Percentiles rank a stretch among this genome's conserved stretches.
These are phyloP conservation scores for Linnemannia zychae DNA, from an alignment of 192 early-diverging fungal species.

Conservation along the genomic window DNA sequence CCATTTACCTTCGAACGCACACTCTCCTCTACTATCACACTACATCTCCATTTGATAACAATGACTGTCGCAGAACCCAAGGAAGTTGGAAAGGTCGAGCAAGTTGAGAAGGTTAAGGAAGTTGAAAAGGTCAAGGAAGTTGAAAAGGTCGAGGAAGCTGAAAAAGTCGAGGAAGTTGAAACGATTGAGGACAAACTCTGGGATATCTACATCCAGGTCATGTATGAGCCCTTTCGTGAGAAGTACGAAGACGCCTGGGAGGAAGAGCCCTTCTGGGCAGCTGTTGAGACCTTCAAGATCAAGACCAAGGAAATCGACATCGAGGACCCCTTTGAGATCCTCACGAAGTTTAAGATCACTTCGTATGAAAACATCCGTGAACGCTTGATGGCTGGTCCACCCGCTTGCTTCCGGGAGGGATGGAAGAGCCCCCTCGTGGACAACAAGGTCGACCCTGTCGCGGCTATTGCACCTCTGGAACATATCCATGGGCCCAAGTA, in stretches of 20 bases:
- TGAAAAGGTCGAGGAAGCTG: too few species aligned
- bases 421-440: constrained; percentile 33
- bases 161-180: too few species aligned
- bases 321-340: constrained; percentile 41
- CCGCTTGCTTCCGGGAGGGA: constrained; percentile 29
- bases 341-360: constrained; percentile 11
- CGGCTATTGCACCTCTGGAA: constrained; percentile 13
- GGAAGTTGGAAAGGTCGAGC: too few species aligned
- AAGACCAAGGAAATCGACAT: constrained; percentile 28
- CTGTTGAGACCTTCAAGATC: constrained; percentile 37
- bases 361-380: constrained; percentile 38
- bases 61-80: not conserved
- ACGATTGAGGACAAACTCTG: not conserved
- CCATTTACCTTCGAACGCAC: not conserved
- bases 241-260: constrained; percentile 48
- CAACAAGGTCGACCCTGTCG: constrained; percentile 10
- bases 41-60: not conserved
- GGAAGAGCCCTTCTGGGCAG: constrained; percentile 38
- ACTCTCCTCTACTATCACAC: not conserved
- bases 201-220: constrained; percentile 16
- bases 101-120: too few species aligned
- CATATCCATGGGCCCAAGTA: constrained; percentile 29
- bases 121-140: too few species aligned
- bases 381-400: constrained; percentile 33
- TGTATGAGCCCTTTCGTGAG: constrained; percentile 16